Base-by-base conservation (phyloP, 139 green algal species). In the Chlorella vulgaris region DNA sequence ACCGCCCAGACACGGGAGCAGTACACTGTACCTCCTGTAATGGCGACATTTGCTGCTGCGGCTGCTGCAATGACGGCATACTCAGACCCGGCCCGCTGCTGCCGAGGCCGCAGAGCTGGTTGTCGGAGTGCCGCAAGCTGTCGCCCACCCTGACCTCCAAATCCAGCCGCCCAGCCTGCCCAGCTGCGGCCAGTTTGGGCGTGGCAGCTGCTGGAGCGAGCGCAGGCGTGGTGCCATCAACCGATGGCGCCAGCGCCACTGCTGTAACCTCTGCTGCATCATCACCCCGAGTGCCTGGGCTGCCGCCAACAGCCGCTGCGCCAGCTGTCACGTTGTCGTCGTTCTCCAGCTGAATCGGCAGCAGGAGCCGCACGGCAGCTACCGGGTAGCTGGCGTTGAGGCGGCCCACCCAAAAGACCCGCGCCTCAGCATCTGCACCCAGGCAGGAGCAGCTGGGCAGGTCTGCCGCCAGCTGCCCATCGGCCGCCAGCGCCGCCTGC, bases 131-230 rank as follows among this genome's bases (percentile, higher is more conserved):
- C 7, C 71, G 19, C 35, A 74, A 3, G 74, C 80, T 85, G 51
- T 78, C 36, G 1, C 80, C 80, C n/a, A 85, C 53, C n/a, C 80
- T 4, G 0, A 85, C 33, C 13, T 74, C 80, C 36, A 85, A 21
- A 0, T n/a, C 19, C 33, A 78, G 24, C 24, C 1, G 2, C n/a
- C 33, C 4, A 28, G 3, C 65, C 21, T 13, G 65, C 65, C n/a
- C 33, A 47, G 62, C 6, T 2, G 31, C 62, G 18, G 6, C 28
- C 62, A 2, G 62, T 29, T 38, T 26, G 2, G 0, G 62, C 29
- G 38, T 3, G 28, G 29, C n/a, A n/a, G 29, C 10, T 42, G 61
- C 13, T 18, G 65, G 35, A 15, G 33, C 65, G 15, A 19, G 33
- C 2, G 50, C 61, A 3, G 55, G 36, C 18, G 33, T n/a, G 2